phyloP scores from a whole-genome alignment of 2,329 filamentous ascomycete genomes.

The Colletotrichum abscissum region DNA sequence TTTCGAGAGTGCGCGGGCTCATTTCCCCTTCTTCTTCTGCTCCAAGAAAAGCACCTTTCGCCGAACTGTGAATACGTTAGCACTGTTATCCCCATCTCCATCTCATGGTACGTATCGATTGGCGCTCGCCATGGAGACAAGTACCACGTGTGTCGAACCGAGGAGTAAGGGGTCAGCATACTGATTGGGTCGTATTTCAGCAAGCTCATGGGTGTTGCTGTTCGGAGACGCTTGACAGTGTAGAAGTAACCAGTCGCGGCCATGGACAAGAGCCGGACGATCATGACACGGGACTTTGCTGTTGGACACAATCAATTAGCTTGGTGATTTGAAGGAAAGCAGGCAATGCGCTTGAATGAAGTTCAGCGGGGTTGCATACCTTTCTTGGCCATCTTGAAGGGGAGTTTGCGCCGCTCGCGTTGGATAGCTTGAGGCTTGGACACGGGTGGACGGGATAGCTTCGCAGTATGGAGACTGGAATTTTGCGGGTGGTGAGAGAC shows the following conservation, averaged over 20 bases:
- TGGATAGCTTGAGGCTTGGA: slow-evolving; percentile 27
- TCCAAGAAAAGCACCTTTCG: slow-evolving; percentile 97
- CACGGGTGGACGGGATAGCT: slow-evolving; percentile 23
- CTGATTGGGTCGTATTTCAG: slow-evolving; percentile 98
- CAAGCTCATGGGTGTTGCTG: slow-evolving; percentile 90
- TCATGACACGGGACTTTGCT: slow-evolving; percentile 93
- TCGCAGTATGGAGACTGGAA: slow-evolving; percentile 18
- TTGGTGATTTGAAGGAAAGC: background rate
- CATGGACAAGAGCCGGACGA: slow-evolving; percentile 97
- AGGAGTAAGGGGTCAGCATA: slow-evolving; percentile 53
- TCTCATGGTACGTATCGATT: background rate
- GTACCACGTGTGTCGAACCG: background rate
- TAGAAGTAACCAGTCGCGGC: slow-evolving; percentile 99
- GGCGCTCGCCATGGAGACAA: background rate
- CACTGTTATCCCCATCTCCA: background rate
- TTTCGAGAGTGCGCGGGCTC: slow-evolving; percentile 35
- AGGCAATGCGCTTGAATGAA: too few species aligned
- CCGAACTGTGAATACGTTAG: slow-evolving; percentile 70
- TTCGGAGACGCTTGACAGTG: slow-evolving; percentile 85
- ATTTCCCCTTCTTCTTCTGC: slow-evolving; percentile 81
- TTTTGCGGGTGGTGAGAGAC: slow-evolving; percentile 18
- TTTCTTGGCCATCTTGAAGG: slow-evolving; percentile 37
- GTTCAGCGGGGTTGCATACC: background rate
- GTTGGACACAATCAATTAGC: slow-evolving; percentile 31
- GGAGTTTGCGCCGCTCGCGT: slow-evolving; percentile 3